Conservation (phyloP, 306 rosid genomes). For the Dalbergia cultrata region DNA sequence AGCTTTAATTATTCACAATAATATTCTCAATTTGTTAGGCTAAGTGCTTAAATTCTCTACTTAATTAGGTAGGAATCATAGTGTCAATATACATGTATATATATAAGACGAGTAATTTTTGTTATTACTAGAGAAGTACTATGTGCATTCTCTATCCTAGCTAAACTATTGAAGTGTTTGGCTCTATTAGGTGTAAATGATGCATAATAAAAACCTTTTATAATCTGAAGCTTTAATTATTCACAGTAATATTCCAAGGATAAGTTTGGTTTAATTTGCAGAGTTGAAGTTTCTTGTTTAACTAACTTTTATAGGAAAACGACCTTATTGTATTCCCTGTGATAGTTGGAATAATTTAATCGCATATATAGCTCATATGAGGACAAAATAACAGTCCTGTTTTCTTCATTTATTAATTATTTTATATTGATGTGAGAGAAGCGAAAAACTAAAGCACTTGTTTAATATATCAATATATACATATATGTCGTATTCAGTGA, state of each 20-base stretch:
- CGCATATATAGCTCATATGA: not conserved
- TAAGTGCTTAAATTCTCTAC: too few relatives aligned
- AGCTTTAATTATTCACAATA: not conserved
- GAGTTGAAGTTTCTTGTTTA: slow-evolving; percentile 3
- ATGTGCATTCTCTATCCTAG: not conserved
- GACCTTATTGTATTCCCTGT: not conserved
- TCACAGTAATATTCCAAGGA: not conserved
- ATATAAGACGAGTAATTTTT: too few relatives aligned
- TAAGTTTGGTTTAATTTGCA: not conserved
- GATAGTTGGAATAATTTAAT: slow-evolving; percentile 21
- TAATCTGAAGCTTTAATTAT: not conserved
- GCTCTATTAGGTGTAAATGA: slow-evolving; percentile 1
- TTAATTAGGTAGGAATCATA: too few relatives aligned
- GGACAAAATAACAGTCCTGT: slow-evolving; percentile 25
- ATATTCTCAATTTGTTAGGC: too few relatives aligned
- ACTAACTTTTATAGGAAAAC: not conserved
- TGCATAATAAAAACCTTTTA: not conserved
- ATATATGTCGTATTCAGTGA: too few relatives aligned
- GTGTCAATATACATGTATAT: too few relatives aligned
- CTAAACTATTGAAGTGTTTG: slow-evolving; percentile 1
- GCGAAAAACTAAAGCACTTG: not conserved
- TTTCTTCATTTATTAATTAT: not conserved
- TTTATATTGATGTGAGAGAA: not conserved
- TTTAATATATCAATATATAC: too few relatives aligned
- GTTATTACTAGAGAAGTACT: not conserved